phyloP scores from a whole-genome alignment of 345 rosid genomes.

The Syzygium aqueum region DNA sequence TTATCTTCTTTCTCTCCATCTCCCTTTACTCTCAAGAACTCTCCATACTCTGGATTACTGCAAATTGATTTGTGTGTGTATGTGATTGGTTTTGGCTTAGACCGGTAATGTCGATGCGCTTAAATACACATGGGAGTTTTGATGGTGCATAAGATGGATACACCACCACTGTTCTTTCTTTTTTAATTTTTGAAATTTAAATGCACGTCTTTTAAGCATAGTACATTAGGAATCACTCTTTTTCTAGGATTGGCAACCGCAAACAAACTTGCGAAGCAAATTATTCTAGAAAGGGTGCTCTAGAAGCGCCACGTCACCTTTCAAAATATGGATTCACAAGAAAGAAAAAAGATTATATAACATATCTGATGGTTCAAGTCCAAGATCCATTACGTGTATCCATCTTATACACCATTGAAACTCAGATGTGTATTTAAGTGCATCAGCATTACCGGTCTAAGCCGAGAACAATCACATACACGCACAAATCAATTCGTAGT shows the following conservation, averaged over 20 bases:
- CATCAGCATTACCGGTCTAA: neutral
- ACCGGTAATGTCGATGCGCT: neutral
- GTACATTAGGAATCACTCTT: too few relatives aligned
- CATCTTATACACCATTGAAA: neutral
- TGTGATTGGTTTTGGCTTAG: neutral
- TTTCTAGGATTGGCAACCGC: too few relatives aligned
- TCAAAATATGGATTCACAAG: too few relatives aligned
- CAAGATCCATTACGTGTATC: neutral
- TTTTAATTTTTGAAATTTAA: too few relatives aligned
- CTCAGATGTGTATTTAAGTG: neutral
- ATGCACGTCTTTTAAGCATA: too few relatives aligned
- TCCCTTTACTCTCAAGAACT: neutral
- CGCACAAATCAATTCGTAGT: neutral
- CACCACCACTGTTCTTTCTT: neutral
- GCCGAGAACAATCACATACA: neutral
- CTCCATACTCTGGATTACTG: neutral
- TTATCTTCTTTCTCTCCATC: neutral
- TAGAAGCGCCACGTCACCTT: too few relatives aligned
- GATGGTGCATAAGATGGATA: neutral
- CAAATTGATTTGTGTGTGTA: neutral
- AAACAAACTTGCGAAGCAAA: too few relatives aligned
- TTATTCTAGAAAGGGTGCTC: too few relatives aligned
- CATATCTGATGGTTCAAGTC: too few relatives aligned
- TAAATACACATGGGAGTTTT: neutral
- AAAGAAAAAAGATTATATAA: too few relatives aligned